Percentiles rank a stretch among this genome's conserved stretches.
Conservation (phyloP, 805 yeast genomes). For the Saccharomycopsis amapae region DNA sequence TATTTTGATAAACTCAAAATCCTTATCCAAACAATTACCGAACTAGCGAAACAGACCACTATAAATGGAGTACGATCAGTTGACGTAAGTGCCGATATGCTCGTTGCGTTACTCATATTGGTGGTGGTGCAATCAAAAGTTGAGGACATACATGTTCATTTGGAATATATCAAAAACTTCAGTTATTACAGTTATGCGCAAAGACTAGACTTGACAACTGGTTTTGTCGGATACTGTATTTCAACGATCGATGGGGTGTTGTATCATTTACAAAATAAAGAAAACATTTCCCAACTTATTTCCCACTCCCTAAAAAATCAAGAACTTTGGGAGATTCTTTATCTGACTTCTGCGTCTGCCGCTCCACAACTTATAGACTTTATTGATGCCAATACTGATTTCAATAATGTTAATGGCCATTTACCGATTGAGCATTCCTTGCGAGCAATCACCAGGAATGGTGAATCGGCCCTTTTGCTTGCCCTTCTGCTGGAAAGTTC, state of each 20-base stretch:
- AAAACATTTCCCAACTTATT: constrained; percentile 33
- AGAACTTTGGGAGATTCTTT: constrained; percentile 41
- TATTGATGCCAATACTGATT: neutral
- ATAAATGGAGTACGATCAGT: constrained; percentile 21
- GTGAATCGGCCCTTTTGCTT: constrained; percentile 65
- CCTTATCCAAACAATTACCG: constrained; percentile 45
- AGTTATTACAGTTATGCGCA: constrained; percentile 31
- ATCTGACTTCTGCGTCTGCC: neutral
- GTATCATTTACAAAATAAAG: constrained; percentile 44
- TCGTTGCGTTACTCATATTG: constrained; percentile 64
- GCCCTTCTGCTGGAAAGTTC: constrained; percentile 52
- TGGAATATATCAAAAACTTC: constrained; percentile 59
- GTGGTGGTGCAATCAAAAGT: constrained; percentile 61
- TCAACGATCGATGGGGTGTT: constrained; percentile 82
- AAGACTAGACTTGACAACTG: constrained; percentile 31
- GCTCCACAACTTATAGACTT: neutral
- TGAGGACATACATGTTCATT: constrained; percentile 50
- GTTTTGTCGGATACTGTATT: constrained; percentile 66
- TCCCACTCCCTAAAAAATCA: constrained; percentile 41
- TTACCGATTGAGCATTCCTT: constrained; percentile 30
- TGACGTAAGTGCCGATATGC: constrained; percentile 70
- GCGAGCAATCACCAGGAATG: constrained; percentile 40
- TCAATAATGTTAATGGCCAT: constrained; percentile 1
- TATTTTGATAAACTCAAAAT: constrained; percentile 42
- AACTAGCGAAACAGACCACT: constrained; percentile 34